These are phyloP conservation scores for Acer negundo DNA, from an alignment of 345 rosid genomes.

Conservation along the genomic window DNA sequence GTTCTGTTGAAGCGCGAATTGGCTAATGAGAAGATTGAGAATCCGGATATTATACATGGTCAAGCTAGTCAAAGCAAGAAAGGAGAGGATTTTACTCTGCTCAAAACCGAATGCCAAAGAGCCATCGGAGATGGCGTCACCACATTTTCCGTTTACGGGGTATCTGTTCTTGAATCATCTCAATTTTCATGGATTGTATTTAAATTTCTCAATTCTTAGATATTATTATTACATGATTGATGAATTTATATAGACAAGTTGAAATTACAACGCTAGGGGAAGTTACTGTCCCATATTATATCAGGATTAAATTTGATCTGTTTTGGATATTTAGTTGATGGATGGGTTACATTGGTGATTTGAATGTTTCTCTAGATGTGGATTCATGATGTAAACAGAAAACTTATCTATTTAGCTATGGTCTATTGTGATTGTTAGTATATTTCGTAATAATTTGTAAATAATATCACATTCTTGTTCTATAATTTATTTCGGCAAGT, in stretches of 20 bases:
- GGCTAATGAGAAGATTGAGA: slow-evolving; percentile 76
- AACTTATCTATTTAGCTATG: background rate
- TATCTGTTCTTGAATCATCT: slow-evolving; percentile 23
- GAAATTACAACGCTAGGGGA: too few relatives aligned
- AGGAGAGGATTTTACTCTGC: slow-evolving; percentile 82
- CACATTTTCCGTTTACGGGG: slow-evolving; percentile 86
- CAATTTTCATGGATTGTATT: background rate
- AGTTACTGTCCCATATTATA: background rate
- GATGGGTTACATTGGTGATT: slow-evolving; percentile 4
- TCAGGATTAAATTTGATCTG: background rate
- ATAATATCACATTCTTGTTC: background rate
- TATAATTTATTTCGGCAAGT: background rate
- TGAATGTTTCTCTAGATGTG: background rate
- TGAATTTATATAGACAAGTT: too few relatives aligned
- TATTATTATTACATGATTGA: too few relatives aligned
- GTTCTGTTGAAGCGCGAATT: slow-evolving; percentile 85
- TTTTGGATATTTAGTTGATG: background rate
- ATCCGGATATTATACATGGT: slow-evolving; percentile 77
- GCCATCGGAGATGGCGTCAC: slow-evolving; percentile 80
- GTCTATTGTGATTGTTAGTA: background rate
- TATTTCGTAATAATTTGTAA: background rate
- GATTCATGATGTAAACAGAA: background rate
- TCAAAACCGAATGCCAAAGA: slow-evolving; percentile 83
- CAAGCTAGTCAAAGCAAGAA: slow-evolving; percentile 94
- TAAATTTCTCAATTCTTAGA: too few relatives aligned